Conservation (phyloP, 495 filamentous ascomycete species). For the Oidiodendron maius region DNA sequence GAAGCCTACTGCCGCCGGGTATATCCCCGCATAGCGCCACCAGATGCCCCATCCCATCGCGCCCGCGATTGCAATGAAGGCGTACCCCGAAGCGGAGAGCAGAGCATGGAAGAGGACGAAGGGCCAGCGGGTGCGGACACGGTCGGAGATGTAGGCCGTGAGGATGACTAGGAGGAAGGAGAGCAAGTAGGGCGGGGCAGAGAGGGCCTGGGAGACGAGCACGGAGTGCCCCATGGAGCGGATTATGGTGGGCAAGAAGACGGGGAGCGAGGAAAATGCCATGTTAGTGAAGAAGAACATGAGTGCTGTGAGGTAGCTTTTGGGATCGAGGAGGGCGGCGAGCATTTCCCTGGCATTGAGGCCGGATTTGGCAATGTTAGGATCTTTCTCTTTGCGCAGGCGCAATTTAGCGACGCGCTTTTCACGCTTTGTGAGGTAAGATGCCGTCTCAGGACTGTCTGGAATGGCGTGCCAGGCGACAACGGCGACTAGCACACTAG, state of each 20-base stretch:
- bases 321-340: conserved; percentile 53
- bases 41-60: conserved; percentile 14
- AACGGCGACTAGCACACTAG: conserved; percentile 60
- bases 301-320: conserved; percentile 59
- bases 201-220: conserved; percentile 69
- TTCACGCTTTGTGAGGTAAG: conserved; percentile 67
- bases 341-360: conserved; percentile 49
- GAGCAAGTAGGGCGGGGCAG: conserved; percentile 72
- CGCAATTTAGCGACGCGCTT: conserved; percentile 66
- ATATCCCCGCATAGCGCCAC: conserved; percentile 62
- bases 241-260: conserved; percentile 80
- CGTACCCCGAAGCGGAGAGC: conserved; percentile 57
- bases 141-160: conserved; percentile 65
- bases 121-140: conserved; percentile 52
- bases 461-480: conserved; percentile 69
- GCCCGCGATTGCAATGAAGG: conserved; percentile 45
- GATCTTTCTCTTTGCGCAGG: conserved; percentile 29
- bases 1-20: conserved; percentile 63
- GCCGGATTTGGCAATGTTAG: neutral
- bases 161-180: conserved; percentile 67
- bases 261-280: conserved; percentile 75
- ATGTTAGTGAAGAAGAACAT: conserved; percentile 54
- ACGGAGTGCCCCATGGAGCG: conserved; percentile 68
- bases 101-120: conserved; percentile 56
- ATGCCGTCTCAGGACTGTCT: conserved; percentile 60